Conservation (phyloP, 305 asterid species). For the Solanum aculeatissimum region DNA sequence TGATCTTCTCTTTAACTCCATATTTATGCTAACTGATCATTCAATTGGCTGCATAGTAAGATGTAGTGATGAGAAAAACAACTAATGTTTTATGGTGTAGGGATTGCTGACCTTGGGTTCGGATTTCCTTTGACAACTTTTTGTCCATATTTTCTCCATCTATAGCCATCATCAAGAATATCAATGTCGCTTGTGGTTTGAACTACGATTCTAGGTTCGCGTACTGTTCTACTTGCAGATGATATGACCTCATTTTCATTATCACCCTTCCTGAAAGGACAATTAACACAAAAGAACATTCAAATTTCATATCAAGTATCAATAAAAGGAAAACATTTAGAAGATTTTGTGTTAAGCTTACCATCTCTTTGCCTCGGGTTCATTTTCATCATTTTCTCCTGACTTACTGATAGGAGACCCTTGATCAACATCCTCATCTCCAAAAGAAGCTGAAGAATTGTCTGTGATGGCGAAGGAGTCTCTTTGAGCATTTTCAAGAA, state of each 20-base stretch:
- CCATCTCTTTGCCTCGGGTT: conserved; percentile 81
- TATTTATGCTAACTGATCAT: not conserved
- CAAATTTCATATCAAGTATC: not conserved
- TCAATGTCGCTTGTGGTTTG: conserved; percentile 90
- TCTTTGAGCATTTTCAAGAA: conserved; percentile 19
- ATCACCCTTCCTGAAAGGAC: conserved; percentile 59
- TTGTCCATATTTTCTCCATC: conserved; percentile 97
- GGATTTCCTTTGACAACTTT: conserved; percentile 95
- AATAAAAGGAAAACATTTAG: not conserved
- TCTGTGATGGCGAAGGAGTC: conserved; percentile 28
- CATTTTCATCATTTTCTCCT: conserved; percentile 57
- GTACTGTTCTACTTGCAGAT: conserved; percentile 53
- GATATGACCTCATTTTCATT: conserved; percentile 51
- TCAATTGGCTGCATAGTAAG: not conserved
- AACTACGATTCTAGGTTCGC: conserved; percentile 85
- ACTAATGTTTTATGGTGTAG: not conserved
- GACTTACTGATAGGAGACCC: conserved; percentile 61
- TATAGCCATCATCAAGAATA: conserved; percentile 88
- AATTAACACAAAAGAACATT: not conserved
- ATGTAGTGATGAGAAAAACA: not conserved
- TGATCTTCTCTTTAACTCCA: not conserved
- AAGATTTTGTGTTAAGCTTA: conserved; percentile 9
- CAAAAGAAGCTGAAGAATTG: conserved; percentile 65
- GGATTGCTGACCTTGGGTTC: conserved; percentile 57
- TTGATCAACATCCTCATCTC: conserved; percentile 59